Conservation (phyloP, 129 eudicot genomes). For the Helichrysum umbraculigerum region DNA sequence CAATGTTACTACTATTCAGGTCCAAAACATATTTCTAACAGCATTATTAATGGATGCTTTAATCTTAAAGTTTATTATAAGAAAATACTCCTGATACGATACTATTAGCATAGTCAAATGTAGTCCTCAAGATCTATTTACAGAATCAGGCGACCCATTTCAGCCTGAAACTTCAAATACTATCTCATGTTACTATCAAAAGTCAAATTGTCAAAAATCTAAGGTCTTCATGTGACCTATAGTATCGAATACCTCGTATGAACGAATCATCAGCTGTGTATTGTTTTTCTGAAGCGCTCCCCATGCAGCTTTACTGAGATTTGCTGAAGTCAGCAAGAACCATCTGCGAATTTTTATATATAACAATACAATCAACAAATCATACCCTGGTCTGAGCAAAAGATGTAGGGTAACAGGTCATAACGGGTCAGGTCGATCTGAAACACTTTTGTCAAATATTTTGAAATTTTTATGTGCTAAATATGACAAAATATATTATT, state of each 20-base stretch:
- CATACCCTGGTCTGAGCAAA: not conserved
- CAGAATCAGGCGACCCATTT: not conserved
- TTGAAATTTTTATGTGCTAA: not conserved
- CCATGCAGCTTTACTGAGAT: constrained; percentile 99
- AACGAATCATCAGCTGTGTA: constrained; percentile 95
- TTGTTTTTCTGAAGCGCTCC: constrained; percentile 95
- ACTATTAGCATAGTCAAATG: not conserved
- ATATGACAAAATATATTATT: not conserved
- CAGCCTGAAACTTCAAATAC: not conserved
- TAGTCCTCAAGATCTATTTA: not conserved
- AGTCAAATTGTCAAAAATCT: not conserved
- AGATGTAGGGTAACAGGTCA: not conserved
- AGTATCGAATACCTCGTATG: constrained; percentile 72
- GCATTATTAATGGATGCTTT: not conserved
- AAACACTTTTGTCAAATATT: not conserved
- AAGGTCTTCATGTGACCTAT: not conserved
- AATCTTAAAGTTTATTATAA: not conserved
- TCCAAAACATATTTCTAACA: not conserved
- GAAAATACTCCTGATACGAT: not conserved
- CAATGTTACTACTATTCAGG: not conserved
- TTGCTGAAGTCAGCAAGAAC: constrained; percentile 92
- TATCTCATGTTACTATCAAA: constrained; percentile 11
- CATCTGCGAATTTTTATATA: constrained; percentile 49
- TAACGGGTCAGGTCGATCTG: not conserved
- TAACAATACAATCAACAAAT: not conserved